Base-by-base conservation (phyloP, 176 grass and related monocot genomes). In the Dactylis glomerata region DNA sequence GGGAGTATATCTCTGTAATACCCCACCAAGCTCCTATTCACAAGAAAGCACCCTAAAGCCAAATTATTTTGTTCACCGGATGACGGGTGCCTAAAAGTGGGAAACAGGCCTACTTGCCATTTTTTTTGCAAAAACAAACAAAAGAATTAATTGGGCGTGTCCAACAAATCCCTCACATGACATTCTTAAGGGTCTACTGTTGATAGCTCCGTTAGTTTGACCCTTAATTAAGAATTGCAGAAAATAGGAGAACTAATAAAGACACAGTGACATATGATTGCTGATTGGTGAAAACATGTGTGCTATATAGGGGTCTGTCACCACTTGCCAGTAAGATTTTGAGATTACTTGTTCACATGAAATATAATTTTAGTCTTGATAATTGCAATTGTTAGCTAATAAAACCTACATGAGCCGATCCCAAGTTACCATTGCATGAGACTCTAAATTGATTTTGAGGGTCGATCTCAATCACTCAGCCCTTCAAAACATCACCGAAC, bases 81-180 rank as follows among this genome's bases (percentile, higher is more conserved):
- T 56, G 66, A 65, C 9, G 28, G 72, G 37, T 55, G 23, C 47
- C 46, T 38, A 11, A 61, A 81, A 69, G 40, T 38, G 10, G 20
- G 31, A 68, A 27, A 68, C 7, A 13, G 1, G 17, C 9, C 15
- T 14, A 15, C 19, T 85, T 61, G 17, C 34, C 51, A 70, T 82
- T 82, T 85, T 8, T 89, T 63, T 49, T n/a, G n/a, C n/a, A n/a
- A n/a, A 28, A 40, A 73, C 34, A 51, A 32, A 14, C 52, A 71
- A 81, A 68, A 63, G 13, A 24, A 36, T n/a, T 2, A 36, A 68
- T 42, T 79, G 30, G 19, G 12, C 1, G 33, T 44, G 42, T 75
- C 20, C 22, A 78, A 65, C 63, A 78, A 65, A 9, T 40, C 40
- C 59, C 75, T 87, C 85, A 84, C 40, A 76, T 84, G 76, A 40